Percentiles rank a stretch among this genome's conserved stretches.
Evolutionary conservation across 2,329 filamentous ascomycete species (phyloP).

Genomic region (Epicoccum nigrum): DNA sequence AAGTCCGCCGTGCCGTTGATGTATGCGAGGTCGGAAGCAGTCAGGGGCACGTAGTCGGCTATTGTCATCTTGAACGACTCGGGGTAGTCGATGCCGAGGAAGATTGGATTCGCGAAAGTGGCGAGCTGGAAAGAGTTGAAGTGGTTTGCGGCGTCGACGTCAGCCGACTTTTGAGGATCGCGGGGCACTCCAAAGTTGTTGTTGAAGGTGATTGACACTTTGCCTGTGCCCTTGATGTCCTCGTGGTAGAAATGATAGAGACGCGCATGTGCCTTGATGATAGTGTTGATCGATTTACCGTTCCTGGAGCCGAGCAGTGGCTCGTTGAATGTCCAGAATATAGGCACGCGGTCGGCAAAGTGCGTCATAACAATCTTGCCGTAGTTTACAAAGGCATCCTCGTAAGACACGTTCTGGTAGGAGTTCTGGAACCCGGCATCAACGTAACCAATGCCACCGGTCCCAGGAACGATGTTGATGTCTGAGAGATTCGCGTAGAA

Average conservation of each 20-base stretch:
- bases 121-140: slow-evolving; percentile 53
- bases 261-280: slow-evolving; percentile 55
- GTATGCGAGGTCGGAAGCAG: slow-evolving; percentile 52
- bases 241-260: slow-evolving; percentile 62
- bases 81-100: slow-evolving; percentile 59
- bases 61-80: slow-evolving; percentile 47
- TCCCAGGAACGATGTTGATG: slow-evolving; percentile 24
- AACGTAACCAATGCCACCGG: slow-evolving; percentile 33
- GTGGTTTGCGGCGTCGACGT: slow-evolving; percentile 55
- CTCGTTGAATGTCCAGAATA: slow-evolving; percentile 63
- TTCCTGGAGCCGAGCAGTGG: slow-evolving; percentile 53
- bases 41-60: slow-evolving; percentile 54
- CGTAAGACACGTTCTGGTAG: slow-evolving; percentile 54
- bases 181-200: slow-evolving; percentile 47
- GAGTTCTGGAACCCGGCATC: slow-evolving; percentile 47
- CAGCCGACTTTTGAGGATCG: slow-evolving; percentile 47
- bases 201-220: slow-evolving; percentile 59
- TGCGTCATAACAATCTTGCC: slow-evolving; percentile 59
- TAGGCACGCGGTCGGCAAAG: slow-evolving; percentile 59
- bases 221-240: slow-evolving; percentile 58
- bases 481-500: slow-evolving; percentile 49
- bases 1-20: slow-evolving; percentile 58
- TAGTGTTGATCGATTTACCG: slow-evolving; percentile 46
- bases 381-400: slow-evolving; percentile 61
- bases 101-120: slow-evolving; percentile 61